A percentile compares a stretch with the other conserved stretches of the same genome.
These are phyloP conservation scores for Ophiocordyceps polyrhachis-furcata DNA, from an alignment of 2,329 filamentous ascomycete species.

Conservation along the genomic window DNA sequence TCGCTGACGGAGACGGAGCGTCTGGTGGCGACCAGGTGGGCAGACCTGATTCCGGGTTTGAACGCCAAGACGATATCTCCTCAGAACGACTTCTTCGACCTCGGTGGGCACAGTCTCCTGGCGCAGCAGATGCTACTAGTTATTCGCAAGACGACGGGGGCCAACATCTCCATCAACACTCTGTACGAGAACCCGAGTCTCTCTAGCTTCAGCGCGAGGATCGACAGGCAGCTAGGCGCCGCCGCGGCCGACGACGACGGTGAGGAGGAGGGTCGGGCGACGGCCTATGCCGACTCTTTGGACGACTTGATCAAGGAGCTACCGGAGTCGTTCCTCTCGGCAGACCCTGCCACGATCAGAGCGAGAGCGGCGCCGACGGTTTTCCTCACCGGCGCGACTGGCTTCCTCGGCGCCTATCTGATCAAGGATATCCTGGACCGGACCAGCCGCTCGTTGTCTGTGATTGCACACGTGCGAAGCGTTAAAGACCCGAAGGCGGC, in stretches of 20 bases:
- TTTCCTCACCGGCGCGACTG: slow-evolving; percentile 56
- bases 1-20: slow-evolving; percentile 16
- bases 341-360: slow-evolving; percentile 31
- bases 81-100: slow-evolving; percentile 63
- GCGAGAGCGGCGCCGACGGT: slow-evolving; percentile 49
- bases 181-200: slow-evolving; percentile 17
- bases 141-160: background rate
- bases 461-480: slow-evolving; percentile 50
- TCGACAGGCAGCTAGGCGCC: slow-evolving; percentile 53
- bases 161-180: background rate
- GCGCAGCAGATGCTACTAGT: background rate
- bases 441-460: slow-evolving; percentile 47
- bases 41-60: slow-evolving; percentile 45
- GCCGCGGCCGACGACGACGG: slow-evolving; percentile 54
- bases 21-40: slow-evolving; percentile 42
- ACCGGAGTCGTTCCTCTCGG: slow-evolving; percentile 46
- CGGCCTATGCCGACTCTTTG: slow-evolving; percentile 48
- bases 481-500: slow-evolving; percentile 36
- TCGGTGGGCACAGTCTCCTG: slow-evolving; percentile 60
- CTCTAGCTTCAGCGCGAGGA: slow-evolving; percentile 44
- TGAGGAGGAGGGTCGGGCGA: background rate
- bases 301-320: slow-evolving; percentile 55
- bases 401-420: slow-evolving; percentile 59
- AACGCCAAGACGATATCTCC: slow-evolving; percentile 51
- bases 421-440: slow-evolving; percentile 48